Base-by-base conservation (phyloP, 768 basidiomycete genomes). In the Saitozyma sp. region DNA sequence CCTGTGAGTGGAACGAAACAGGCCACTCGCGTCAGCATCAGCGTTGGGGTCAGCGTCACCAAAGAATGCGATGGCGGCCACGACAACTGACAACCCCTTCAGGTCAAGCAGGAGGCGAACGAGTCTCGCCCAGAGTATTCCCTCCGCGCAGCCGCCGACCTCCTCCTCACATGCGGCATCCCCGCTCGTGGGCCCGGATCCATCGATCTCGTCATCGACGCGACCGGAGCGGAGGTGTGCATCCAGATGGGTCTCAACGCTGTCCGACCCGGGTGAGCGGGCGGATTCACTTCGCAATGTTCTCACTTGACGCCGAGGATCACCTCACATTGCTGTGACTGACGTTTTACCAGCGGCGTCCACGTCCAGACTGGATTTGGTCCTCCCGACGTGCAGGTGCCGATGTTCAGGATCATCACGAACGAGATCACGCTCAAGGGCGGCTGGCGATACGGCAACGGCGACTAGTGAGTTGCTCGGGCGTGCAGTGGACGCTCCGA, bases 191-290 rank as follows among this genome's bases (percentile, higher is more conserved):
- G 93, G 14, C 77, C 81, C 19, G 83, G 84, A 8, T 84, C 85
- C 4, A 86, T 96, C 66, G 92, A 96, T 80, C 82, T 96, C 40
- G 88, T 95, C 61, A 82, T 96, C 51, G 94, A 98, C 74, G 92
- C 92, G 11, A 92, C 89, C 60, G 93, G 94, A 38, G 93, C 94
- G 3, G 92, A 95, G 78, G 87, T 87, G 7, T 95, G 91, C 55
- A 90, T 96, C 63, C 91, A 92, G 78, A 93, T 90, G 50, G 91
- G 86, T 11, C 80, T 92, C 65, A 85, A 86, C 73, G 81, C 94
- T 54, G 88, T 86, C 62, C 88, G 87, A 80, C 81, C 84, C 42
- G 91, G 91, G 59, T 77, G 62, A 68, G 71, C 62, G 29, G 5
- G 29, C 29, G 29, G 14, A 4, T 42, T 57, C 54, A 16, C 40